Conservation (phyloP, 2,329 filamentous ascomycete species). For the Aspergillus flavus region DNA sequence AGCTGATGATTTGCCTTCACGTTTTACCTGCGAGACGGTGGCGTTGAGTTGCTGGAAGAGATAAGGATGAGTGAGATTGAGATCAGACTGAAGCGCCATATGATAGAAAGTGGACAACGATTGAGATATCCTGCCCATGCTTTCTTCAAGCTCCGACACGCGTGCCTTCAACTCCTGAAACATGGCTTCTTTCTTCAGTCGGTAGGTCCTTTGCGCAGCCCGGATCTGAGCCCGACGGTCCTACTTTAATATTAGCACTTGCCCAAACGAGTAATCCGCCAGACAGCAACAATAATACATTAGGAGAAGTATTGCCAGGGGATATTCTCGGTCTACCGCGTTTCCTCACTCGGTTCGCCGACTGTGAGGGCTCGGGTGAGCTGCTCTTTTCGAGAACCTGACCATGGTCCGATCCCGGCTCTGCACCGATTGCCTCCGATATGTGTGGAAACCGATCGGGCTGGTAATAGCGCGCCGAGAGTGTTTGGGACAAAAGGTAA, state of each 20-base stretch:
- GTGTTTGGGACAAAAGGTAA: conserved; percentile 4
- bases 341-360: conserved; percentile 1
- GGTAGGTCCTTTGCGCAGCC: conserved; percentile 81
- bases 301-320: background rate
- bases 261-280: no score
- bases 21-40: background rate
- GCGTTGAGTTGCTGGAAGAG: conserved; percentile 2
- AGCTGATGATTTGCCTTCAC: background rate
- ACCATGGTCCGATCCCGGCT: background rate
- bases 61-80: conserved; percentile 12
- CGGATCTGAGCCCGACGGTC: conserved; percentile 80
- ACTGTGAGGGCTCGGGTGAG: background rate
- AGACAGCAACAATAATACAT: background rate
- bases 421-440: background rate
- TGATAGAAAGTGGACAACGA: conserved; percentile 2
- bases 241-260: conserved; percentile 6
- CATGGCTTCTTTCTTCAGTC: conserved; percentile 79
- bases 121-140: conserved; percentile 14
- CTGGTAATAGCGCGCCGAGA: conserved; percentile 7
- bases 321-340: conserved; percentile 4
- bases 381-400: background rate
- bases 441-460: conserved; percentile 1
- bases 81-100: conserved; percentile 3
- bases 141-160: conserved; percentile 67
- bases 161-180: conserved; percentile 73